These are phyloP conservation scores for Dictyostelium citrinum DNA, from an alignment of 78 protist species.

Conservation along the genomic window DNA sequence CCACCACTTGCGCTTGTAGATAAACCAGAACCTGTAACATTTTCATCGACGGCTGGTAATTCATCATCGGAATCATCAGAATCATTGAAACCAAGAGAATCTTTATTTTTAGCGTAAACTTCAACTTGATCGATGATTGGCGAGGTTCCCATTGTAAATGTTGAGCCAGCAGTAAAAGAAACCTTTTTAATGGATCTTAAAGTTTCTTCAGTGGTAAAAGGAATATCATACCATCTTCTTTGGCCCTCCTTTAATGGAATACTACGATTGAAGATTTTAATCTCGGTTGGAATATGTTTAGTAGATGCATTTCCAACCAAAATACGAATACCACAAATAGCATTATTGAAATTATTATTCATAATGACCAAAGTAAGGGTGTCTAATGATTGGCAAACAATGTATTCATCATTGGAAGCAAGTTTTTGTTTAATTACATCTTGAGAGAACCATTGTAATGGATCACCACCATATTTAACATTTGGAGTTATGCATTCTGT, in stretches of 20 bases:
- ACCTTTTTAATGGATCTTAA: conserved; percentile 42
- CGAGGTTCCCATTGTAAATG: background rate
- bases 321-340: conserved; percentile 80
- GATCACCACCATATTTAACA: conserved; percentile 62
- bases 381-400: conserved; percentile 52
- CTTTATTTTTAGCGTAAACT: conserved; percentile 65
- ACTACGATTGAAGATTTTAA: conserved; percentile 39
- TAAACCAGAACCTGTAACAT: background rate
- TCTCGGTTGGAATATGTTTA: conserved; percentile 53
- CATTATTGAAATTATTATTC: conserved; percentile 44
- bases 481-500: conserved; percentile 74
- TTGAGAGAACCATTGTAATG: conserved; percentile 30
- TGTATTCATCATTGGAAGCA: conserved; percentile 21
- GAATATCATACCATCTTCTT: conserved; percentile 83
- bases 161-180: background rate
- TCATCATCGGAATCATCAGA: conserved; percentile 4
- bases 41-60: background rate
- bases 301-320: conserved; percentile 69
- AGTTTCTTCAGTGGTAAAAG: conserved; percentile 76
- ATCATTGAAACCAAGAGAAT: conserved; percentile 38
- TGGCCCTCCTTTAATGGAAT: conserved; percentile 3
- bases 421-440: conserved; percentile 49
- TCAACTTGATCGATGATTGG: conserved; percentile 84
- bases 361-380: background rate
- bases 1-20: background rate